phyloP scores from a whole-genome alignment of 2,329 filamentous ascomycete genomes.

The Epichloe bromicola region DNA sequence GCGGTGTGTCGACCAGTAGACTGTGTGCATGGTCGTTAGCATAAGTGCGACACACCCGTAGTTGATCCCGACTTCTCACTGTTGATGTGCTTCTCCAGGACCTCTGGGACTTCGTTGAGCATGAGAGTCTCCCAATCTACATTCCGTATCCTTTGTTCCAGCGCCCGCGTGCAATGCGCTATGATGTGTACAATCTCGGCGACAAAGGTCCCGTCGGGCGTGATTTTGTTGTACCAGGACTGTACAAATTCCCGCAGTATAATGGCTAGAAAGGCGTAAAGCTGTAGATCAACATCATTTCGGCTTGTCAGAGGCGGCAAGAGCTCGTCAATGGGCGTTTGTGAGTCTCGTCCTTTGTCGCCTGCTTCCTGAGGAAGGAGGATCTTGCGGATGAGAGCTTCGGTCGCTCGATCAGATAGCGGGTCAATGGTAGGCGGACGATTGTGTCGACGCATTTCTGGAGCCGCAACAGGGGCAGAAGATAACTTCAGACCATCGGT shows the following conservation, averaged over 20 bases:
- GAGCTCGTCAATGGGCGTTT: conserved; percentile 59
- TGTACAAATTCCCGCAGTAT: conserved; percentile 84
- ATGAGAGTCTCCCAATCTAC: conserved; percentile 73
- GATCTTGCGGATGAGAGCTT: conserved; percentile 67
- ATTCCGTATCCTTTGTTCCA: conserved; percentile 75
- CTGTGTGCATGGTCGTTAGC: conserved; percentile 29
- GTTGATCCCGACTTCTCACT: conserved; percentile 35
- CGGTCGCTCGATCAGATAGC: conserved; percentile 66
- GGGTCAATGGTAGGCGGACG: conserved; percentile 31
- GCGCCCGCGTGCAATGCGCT: conserved; percentile 75
- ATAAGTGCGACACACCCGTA: not conserved
- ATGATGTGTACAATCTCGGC: conserved; percentile 82
- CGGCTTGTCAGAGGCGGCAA: conserved; percentile 87
- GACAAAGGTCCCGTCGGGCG: conserved; percentile 76
- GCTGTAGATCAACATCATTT: conserved; percentile 82
- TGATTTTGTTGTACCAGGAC: conserved; percentile 87
- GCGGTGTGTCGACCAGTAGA: conserved; percentile 56
- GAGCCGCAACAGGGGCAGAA: conserved; percentile 12
- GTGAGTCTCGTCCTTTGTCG: conserved; percentile 38
- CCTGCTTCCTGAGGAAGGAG: conserved; percentile 61
- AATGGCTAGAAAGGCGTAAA: conserved; percentile 86
- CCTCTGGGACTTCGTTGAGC: conserved; percentile 74
- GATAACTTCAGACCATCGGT: not conserved
- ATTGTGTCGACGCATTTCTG: conserved; percentile 17
- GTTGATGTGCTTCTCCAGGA: conserved; percentile 67